phyloP scores from a whole-genome alignment of 2,329 filamentous ascomycete genomes.

The Cladosporium sp. region DNA sequence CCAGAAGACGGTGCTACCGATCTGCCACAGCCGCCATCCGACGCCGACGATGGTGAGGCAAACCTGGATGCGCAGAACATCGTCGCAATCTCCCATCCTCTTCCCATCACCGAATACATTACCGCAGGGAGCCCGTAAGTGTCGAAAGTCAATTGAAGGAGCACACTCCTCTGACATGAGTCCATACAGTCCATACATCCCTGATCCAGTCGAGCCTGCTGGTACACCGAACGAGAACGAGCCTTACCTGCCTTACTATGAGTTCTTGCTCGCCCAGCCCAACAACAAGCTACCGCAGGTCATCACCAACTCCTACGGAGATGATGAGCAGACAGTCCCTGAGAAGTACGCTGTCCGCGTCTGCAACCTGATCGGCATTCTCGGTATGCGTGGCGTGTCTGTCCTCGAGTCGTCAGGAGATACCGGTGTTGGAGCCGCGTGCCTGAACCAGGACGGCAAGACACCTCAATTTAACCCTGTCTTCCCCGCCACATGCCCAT shows the following conservation, averaged over 20 bases:
- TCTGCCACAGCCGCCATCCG: conserved; percentile 41
- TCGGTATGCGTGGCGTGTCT: conserved; percentile 61
- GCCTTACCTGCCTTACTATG: conserved; percentile 60
- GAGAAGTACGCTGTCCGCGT: conserved; percentile 55
- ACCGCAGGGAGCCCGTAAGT: conserved; percentile 45
- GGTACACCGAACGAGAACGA: conserved; percentile 52
- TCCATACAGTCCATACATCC: conserved; percentile 38
- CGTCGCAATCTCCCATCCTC: conserved; percentile 50
- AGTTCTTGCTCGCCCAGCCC: conserved; percentile 53
- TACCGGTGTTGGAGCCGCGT: conserved; percentile 50
- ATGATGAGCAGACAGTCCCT: conserved; percentile 61
- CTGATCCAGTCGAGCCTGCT: conserved; percentile 40
- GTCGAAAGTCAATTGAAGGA: background rate
- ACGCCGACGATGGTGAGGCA: conserved; percentile 49
- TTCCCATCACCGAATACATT: conserved; percentile 55
- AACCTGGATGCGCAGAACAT: conserved; percentile 63
- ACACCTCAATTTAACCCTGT: conserved; percentile 42
- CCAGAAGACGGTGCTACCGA: conserved; percentile 15
- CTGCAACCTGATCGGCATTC: conserved; percentile 60
- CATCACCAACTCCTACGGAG: conserved; percentile 62
- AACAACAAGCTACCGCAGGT: conserved; percentile 55
- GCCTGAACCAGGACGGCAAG: conserved; percentile 43
- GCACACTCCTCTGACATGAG: background rate
- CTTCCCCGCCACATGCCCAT: conserved; percentile 46
- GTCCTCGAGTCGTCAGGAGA: conserved; percentile 62